These are phyloP conservation scores for Podila minutissima DNA, from an alignment of 192 early-diverging fungal species.

Conservation along the genomic window DNA sequence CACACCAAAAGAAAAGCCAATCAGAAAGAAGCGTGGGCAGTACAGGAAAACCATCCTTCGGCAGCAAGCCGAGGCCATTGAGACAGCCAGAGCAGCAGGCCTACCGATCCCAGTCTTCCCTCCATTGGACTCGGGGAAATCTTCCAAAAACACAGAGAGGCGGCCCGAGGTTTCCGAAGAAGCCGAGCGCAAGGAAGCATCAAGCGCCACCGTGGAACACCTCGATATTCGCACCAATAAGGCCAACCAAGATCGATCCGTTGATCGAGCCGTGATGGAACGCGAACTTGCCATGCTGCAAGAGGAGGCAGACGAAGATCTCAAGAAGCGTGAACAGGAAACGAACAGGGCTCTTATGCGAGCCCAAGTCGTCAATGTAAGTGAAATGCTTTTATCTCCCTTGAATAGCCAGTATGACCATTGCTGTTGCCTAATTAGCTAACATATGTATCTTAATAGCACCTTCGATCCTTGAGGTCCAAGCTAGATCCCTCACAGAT, in stretches of 20 bases:
- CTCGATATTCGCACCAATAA: constrained; percentile 6
- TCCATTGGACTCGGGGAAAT: background rate
- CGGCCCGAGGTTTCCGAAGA: background rate
- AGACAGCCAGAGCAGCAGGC: constrained; percentile 25
- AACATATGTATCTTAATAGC: constrained; percentile 1
- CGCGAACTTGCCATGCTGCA: constrained; percentile 39
- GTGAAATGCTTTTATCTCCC: background rate
- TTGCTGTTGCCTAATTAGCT: background rate
- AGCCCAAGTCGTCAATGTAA: constrained; percentile 45
- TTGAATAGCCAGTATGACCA: background rate
- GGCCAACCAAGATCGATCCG: background rate
- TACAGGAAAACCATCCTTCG: constrained; percentile 49
- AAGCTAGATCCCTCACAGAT: constrained; percentile 42
- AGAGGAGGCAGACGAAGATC: constrained; percentile 47
- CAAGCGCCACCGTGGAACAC: constrained; percentile 14
- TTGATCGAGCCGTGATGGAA: constrained; percentile 23
- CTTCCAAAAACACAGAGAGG: background rate
- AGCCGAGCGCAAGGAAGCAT: background rate
- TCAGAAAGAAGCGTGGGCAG: constrained; percentile 34
- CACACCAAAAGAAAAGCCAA: background rate
- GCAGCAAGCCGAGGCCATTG: constrained; percentile 35
- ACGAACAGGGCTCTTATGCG: constrained; percentile 36
- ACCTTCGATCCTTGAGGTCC: constrained; percentile 36
- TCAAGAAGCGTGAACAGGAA: constrained; percentile 32
- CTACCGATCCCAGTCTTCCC: constrained; percentile 14